Conservation (phyloP, 2,329 filamentous ascomycete species). For the Mollisia scopiformis region DNA sequence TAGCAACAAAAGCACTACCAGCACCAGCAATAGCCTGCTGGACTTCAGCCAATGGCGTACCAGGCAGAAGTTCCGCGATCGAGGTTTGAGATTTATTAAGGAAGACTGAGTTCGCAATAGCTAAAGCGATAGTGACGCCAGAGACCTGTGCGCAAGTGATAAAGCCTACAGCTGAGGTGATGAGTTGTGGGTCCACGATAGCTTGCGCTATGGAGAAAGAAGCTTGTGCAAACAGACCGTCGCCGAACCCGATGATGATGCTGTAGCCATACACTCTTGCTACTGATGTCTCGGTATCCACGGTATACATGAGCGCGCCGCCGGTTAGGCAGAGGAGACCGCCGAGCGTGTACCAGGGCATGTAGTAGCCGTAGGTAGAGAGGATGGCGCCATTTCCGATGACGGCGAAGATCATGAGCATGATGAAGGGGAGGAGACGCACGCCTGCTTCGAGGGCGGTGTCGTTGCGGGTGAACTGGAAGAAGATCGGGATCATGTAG, state of each 20-base stretch:
- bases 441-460: slow-evolving; percentile 48
- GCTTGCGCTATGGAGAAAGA: slow-evolving; percentile 43
- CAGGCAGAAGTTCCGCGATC: slow-evolving; percentile 34
- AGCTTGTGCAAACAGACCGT: slow-evolving; percentile 41
- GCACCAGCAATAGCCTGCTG: slow-evolving; percentile 35
- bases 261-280: slow-evolving; percentile 39
- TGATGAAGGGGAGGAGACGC: slow-evolving; percentile 41
- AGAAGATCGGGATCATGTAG: slow-evolving; percentile 51
- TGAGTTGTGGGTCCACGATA: slow-evolving; percentile 35
- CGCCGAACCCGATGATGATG: slow-evolving; percentile 45
- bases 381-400: slow-evolving; percentile 39
- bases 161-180: slow-evolving; percentile 42
- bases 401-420: slow-evolving; percentile 39
- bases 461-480: slow-evolving; percentile 52
- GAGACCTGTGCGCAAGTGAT: slow-evolving; percentile 42
- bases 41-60: slow-evolving; percentile 31
- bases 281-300: slow-evolving; percentile 32
- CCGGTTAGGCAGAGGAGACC: slow-evolving; percentile 41
- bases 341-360: slow-evolving; percentile 42
- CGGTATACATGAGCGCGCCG: slow-evolving; percentile 35
- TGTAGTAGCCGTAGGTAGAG: slow-evolving; percentile 41
- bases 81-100: slow-evolving; percentile 38
- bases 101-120: slow-evolving; percentile 44
- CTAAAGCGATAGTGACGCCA: slow-evolving; percentile 41
- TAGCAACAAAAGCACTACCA: slow-evolving; percentile 27